These are phyloP conservation scores for Phytophthora idaei DNA, from an alignment of 352 stramenopile genomes.

Conservation along the genomic window DNA sequence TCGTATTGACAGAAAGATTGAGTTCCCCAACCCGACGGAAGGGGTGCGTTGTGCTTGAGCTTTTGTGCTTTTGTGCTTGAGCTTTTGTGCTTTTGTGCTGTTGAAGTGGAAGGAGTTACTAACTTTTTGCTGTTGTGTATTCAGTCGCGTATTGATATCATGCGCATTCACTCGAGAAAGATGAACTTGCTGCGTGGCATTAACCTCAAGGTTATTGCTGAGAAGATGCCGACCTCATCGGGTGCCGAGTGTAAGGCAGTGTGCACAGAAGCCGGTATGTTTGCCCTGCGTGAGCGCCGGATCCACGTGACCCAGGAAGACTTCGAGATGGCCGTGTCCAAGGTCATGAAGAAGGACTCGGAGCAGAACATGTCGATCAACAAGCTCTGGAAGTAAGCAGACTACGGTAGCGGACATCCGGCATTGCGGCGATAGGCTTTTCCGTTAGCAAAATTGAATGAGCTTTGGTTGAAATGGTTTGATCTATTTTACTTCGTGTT, in stretches of 20 bases:
- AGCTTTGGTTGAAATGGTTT: conserved; percentile 27
- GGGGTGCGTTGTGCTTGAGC: conserved; percentile 49
- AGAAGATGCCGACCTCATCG: conserved; percentile 98
- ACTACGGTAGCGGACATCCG: conserved; percentile 9
- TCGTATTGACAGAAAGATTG: conserved; percentile 99
- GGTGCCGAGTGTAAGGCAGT: conserved; percentile 99
- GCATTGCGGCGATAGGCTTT: conserved; percentile 8
- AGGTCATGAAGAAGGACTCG: conserved; percentile 99
- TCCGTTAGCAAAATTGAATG: conserved; percentile 35
- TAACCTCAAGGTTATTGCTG: conserved; percentile 97
- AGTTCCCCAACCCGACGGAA: conserved; percentile 99
- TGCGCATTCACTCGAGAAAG: conserved; percentile 98
- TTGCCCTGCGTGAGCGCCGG: conserved; percentile 98
- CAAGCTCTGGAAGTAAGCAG: conserved; percentile 99
- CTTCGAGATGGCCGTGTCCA: conserved; percentile 99
- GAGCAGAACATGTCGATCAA: conserved; percentile 98
- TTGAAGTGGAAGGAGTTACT: conserved; percentile 11
- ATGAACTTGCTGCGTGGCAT: conserved; percentile 99
- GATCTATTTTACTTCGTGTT: conserved; percentile 10
- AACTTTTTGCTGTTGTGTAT: conserved; percentile 12
- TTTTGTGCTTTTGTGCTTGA: too few species aligned
- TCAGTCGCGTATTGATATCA: conserved; percentile 95
- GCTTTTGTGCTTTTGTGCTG: conserved; percentile 8
- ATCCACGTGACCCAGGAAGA: conserved; percentile 99
- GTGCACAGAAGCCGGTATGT: conserved; percentile 99